Conservation (phyloP, 2,329 filamentous ascomycete species). For the Teratosphaeriaceae sp. region DNA sequence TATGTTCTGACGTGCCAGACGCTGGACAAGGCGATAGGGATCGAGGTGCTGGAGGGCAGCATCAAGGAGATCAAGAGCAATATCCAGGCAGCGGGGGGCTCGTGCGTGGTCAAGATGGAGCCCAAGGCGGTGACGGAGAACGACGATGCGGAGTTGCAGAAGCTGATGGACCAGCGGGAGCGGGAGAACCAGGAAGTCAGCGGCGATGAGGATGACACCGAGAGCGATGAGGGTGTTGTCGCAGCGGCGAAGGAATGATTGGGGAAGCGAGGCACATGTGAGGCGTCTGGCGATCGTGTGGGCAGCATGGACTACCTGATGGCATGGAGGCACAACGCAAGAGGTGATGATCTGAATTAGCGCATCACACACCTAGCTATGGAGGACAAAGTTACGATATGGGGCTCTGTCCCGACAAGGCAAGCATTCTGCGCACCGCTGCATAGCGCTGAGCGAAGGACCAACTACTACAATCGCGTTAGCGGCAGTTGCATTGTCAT, state of each 20-base stretch:
- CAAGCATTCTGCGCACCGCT: too few species aligned
- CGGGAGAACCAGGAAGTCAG: slow-evolving; percentile 97
- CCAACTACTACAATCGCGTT: too few species aligned
- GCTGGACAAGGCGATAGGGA: slow-evolving; percentile 84
- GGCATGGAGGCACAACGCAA: too few species aligned
- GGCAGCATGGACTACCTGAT: not conserved
- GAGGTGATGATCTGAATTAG: too few species aligned
- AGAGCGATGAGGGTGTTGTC: slow-evolving; percentile 82
- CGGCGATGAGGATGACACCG: slow-evolving; percentile 92
- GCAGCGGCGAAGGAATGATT: slow-evolving; percentile 31
- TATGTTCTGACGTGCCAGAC: slow-evolving; percentile 96
- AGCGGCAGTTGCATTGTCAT: too few species aligned
- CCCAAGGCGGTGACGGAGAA: slow-evolving; percentile 98
- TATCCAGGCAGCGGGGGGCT: slow-evolving; percentile 72
- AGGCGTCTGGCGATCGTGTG: not conserved
- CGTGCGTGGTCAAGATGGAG: slow-evolving; percentile 91
- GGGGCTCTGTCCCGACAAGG: too few species aligned
- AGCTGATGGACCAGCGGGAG: slow-evolving; percentile 98
- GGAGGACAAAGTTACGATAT: too few species aligned
- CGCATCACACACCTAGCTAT: too few species aligned
- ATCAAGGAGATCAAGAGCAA: slow-evolving; percentile 79
- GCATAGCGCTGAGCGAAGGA: too few species aligned
- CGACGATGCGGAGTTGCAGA: slow-evolving; percentile 93
- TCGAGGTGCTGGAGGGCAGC: slow-evolving; percentile 76
- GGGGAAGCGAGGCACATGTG: not conserved